These are phyloP conservation scores for Dipodascus albidus DNA, from an alignment of 805 yeast species.

Conservation along the genomic window DNA sequence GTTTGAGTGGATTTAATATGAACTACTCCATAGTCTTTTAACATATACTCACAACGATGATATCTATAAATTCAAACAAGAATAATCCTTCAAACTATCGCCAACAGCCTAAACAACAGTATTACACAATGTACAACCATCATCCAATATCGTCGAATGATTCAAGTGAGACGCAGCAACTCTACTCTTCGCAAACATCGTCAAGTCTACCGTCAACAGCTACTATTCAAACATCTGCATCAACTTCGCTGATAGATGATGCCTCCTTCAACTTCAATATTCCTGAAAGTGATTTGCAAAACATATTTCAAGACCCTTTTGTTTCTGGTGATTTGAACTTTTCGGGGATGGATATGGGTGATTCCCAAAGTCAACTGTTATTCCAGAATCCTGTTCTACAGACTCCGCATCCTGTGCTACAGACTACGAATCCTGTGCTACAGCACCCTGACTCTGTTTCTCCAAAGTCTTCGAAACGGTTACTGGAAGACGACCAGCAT, in stretches of 20 bases:
- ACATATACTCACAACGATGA: not conserved
- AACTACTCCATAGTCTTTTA: not conserved
- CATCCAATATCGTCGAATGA: not conserved
- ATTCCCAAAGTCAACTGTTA: constrained; percentile 9
- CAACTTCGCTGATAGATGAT: not conserved
- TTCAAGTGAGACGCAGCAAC: not conserved
- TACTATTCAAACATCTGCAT: not conserved
- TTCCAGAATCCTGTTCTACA: not conserved
- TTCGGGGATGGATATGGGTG: constrained; percentile 4
- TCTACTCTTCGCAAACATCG: not conserved
- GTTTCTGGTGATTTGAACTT: constrained; percentile 4
- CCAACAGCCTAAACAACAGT: not conserved
- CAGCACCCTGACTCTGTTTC: not conserved
- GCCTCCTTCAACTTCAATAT: not conserved
- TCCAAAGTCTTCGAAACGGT: not conserved
- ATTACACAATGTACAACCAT: not conserved
- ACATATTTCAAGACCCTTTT: not conserved
- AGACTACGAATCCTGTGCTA: not conserved
- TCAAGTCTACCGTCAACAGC: not conserved
- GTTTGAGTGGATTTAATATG: not conserved
- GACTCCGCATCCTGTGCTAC: not conserved
- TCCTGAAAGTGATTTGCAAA: not conserved
- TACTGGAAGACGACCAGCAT: not conserved
- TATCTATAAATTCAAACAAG: not conserved
- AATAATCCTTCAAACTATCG: not conserved